Evolutionary conservation across 148 eudicot genomes (phyloP), one percentile per base, ranked within the genome.

Genomic region (Vaccinium myrtillus): DNA sequence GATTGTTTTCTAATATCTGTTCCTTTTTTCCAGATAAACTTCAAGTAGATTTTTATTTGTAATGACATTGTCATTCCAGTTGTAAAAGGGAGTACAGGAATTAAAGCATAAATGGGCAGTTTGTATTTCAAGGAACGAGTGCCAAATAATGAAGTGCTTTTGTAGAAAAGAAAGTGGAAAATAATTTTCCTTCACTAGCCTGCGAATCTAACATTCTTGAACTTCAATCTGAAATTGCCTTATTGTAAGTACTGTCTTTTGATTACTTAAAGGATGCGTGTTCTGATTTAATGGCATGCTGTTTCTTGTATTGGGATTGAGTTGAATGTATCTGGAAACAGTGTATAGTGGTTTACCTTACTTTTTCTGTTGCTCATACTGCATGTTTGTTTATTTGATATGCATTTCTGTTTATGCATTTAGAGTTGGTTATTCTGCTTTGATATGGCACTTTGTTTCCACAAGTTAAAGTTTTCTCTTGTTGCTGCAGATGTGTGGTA

Each of bases 401-500:
- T n/a, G 18, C 81, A 32, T 55, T 2, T 19, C 25, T 39, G 51
- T 56, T 5, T 14, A 19, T 56, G 82, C 6, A 0, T 80, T 58
- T 39, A 61, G 5, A 69, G n/a, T 59, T 50, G 14, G 46, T 48
- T 81, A 12, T 59, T 81, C 39, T 19, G 15, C 25, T 6, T 8
- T 59, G 51, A 59, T 9, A n/a, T 21, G 8, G 30, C 32, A 69
- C 10, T 39, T n/a, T 51, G 19, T 16, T 79, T 67, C 12, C 8
- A 27, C 36, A n/a, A 53, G 19, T 36, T 23, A 14, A 7, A n/a
- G 39, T 36, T 53, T 58, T 85, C 39, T 21, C 78, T 53, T 79
- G 18, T 53, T 77, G 50, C 53, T 83, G 19, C 83, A 97, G 99
- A 97, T 97, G 99, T 97, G 99, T 85, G 99, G 99, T 78, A 97